Evolutionary conservation across 495 filamentous ascomycete species (phyloP).

Genomic region (Penicillium coffeae): DNA sequence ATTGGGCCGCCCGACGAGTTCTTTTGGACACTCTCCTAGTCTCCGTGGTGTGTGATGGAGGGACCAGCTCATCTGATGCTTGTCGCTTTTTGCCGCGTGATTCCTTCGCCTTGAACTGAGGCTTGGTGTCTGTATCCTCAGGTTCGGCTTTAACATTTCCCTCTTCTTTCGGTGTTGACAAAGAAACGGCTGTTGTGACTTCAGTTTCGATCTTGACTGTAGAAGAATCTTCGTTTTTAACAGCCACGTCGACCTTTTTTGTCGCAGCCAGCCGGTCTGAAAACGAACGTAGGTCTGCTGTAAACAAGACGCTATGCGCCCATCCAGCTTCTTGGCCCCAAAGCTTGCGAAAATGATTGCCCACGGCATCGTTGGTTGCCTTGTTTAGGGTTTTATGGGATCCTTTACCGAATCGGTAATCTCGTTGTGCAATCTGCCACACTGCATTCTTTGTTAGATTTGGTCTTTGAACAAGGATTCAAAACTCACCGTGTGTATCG

Average conservation of each 20-base stretch:
- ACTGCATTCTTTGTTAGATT: constrained; percentile 45
- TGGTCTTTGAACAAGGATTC: not conserved
- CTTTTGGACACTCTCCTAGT: constrained; percentile 39
- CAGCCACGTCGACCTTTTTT: constrained; percentile 36
- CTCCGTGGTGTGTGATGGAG: constrained; percentile 28
- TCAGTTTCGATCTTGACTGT: constrained; percentile 26
- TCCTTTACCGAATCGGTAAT: constrained; percentile 86
- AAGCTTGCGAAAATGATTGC: constrained; percentile 80
- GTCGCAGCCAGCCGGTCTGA: constrained; percentile 57
- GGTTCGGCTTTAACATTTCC: constrained; percentile 8
- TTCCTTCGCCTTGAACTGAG: constrained; percentile 2
- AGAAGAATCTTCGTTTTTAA: constrained; percentile 23
- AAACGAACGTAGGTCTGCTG: constrained; percentile 86
- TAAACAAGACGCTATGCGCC: constrained; percentile 96
- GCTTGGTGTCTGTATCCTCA: constrained; percentile 20
- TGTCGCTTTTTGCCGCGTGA: constrained; percentile 16
- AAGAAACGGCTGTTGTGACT: constrained; percentile 23
- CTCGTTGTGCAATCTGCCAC: constrained; percentile 94
- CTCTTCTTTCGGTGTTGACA: constrained; percentile 27
- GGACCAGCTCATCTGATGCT: constrained; percentile 15
- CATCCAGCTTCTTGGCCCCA: constrained; percentile 96
- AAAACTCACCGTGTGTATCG: constrained; percentile 76
- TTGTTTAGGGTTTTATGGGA: constrained; percentile 85
- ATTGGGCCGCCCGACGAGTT: constrained; percentile 20
- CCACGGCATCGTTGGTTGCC: constrained; percentile 83